Evolutionary conservation across 441 rosid species (phyloP).

Genomic region (Pelargonium fulgidum): DNA sequence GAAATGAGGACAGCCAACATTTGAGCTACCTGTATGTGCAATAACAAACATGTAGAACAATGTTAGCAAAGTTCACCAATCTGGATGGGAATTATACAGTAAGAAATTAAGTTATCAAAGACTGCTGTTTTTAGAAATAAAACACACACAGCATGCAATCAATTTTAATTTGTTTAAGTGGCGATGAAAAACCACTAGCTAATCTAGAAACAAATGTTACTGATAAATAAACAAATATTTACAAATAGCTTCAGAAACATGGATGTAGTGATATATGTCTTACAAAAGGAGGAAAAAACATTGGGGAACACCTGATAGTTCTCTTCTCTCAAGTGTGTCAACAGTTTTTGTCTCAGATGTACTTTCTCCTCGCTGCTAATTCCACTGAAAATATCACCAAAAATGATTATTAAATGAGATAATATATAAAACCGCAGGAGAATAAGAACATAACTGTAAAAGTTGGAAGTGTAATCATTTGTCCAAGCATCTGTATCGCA

Average conservation of each 20-base stretch:
- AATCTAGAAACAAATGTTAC: background rate
- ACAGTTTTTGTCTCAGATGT: slow-evolving; percentile 65
- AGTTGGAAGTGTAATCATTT: background rate
- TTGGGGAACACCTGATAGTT: slow-evolving; percentile 52
- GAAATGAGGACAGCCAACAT: slow-evolving; percentile 88
- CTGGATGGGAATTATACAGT: background rate
- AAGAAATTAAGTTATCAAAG: background rate
- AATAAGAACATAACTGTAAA: background rate
- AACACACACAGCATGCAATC: background rate
- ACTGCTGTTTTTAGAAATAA: background rate
- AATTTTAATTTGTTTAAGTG: background rate
- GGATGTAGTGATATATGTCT: background rate
- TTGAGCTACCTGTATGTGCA: slow-evolving; percentile 57
- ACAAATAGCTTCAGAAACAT: background rate
- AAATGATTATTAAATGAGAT: background rate
- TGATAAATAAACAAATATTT: background rate
- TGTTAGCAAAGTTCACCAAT: slow-evolving; percentile 14
- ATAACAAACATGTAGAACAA: slow-evolving; percentile 16
- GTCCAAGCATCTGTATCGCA: background rate
- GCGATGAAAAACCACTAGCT: background rate
- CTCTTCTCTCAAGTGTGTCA: slow-evolving; percentile 83
- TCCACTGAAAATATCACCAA: slow-evolving; percentile 44
- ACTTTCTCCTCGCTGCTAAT: slow-evolving; percentile 78
- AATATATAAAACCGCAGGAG: background rate
- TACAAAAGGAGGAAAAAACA: slow-evolving; percentile 12